Conservation (phyloP, 176 grass and related monocot species). For the Carex scoparia region DNA sequence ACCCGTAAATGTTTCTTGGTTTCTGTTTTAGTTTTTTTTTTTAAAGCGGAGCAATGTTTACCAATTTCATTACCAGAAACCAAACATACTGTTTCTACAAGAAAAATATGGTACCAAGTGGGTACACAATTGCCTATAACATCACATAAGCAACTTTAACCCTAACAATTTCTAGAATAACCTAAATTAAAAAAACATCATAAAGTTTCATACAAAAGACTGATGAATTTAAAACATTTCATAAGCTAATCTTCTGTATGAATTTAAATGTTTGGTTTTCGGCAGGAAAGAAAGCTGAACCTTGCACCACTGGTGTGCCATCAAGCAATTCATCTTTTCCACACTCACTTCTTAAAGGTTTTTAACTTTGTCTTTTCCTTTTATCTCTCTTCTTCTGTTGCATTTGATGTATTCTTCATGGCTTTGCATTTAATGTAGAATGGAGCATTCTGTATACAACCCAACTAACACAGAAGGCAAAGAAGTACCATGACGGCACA, state of each 20-base stretch:
- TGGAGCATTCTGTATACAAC: constrained; percentile 71
- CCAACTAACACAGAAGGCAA: constrained; percentile 75
- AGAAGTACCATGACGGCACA: constrained; percentile 77
- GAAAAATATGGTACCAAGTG: too few relatives aligned
- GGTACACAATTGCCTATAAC: too few relatives aligned
- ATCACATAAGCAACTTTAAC: too few relatives aligned
- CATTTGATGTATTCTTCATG: not conserved
- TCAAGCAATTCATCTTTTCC: constrained; percentile 3
- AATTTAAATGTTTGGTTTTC: not conserved
- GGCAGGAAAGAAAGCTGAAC: not conserved
- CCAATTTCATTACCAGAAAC: too few relatives aligned
- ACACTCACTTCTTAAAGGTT: not conserved
- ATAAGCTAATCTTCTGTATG: not conserved
- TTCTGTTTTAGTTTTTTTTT: not conserved
- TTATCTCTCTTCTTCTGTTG: not conserved
- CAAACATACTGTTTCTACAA: too few relatives aligned
- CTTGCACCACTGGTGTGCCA: not conserved
- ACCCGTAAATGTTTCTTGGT: not conserved
- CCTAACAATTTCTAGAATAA: too few relatives aligned
- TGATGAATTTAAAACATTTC: not conserved
- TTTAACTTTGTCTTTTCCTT: not conserved
- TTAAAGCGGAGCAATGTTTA: too few relatives aligned
- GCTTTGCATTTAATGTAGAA: constrained; percentile 36
- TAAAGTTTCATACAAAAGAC: too few relatives aligned
- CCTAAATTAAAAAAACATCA: too few relatives aligned